Percentiles rank a stretch among this genome's conserved stretches.
Evolutionary conservation across 2,329 filamentous ascomycete genomes (phyloP).

Genomic region (Stemphylium beticola): DNA sequence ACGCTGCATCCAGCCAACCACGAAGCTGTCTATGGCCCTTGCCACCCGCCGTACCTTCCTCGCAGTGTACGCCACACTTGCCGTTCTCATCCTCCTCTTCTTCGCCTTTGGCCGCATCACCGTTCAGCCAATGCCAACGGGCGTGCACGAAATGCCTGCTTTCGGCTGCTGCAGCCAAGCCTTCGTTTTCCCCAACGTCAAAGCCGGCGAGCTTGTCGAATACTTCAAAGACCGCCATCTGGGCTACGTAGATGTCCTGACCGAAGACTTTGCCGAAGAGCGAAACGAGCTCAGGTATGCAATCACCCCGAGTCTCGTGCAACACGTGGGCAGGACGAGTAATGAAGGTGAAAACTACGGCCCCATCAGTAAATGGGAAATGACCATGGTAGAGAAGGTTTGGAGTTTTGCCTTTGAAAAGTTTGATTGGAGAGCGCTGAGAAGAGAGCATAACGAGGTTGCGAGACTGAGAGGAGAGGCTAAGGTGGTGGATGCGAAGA

Average conservation of each 20-base stretch:
- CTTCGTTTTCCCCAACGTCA: slow-evolving; percentile 51
- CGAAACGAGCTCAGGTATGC: slow-evolving; percentile 50
- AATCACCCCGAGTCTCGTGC: slow-evolving; percentile 52
- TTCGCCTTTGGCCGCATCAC: slow-evolving; percentile 52
- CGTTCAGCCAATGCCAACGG: slow-evolving; percentile 44
- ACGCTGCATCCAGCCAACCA: slow-evolving; percentile 24
- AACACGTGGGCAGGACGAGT: slow-evolving; percentile 53
- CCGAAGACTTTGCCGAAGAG: slow-evolving; percentile 52
- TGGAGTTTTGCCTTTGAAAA: slow-evolving; percentile 51
- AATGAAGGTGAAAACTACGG: slow-evolving; percentile 42
- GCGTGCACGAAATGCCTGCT: slow-evolving; percentile 50
- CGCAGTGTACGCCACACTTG: slow-evolving; percentile 25
- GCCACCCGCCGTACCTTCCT: slow-evolving; percentile 28
- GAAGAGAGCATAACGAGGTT: slow-evolving; percentile 36
- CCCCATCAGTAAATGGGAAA: slow-evolving; percentile 33
- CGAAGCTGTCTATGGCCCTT: slow-evolving; percentile 25
- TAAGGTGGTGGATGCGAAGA: neutral
- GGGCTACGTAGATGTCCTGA: slow-evolving; percentile 50
- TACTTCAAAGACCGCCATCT: slow-evolving; percentile 43
- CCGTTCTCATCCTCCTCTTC: slow-evolving; percentile 38
- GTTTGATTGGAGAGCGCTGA: slow-evolving; percentile 33
- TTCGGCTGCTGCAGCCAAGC: slow-evolving; percentile 56
- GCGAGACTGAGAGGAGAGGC: slow-evolving; percentile 6
- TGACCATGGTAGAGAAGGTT: slow-evolving; percentile 45
- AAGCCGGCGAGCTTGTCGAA: slow-evolving; percentile 32